Percentiles rank a stretch among this genome's conserved stretches.
These are phyloP conservation scores for Pleurotus ostreatus DNA, from an alignment of 768 basidiomycete species.

Conservation along the genomic window DNA sequence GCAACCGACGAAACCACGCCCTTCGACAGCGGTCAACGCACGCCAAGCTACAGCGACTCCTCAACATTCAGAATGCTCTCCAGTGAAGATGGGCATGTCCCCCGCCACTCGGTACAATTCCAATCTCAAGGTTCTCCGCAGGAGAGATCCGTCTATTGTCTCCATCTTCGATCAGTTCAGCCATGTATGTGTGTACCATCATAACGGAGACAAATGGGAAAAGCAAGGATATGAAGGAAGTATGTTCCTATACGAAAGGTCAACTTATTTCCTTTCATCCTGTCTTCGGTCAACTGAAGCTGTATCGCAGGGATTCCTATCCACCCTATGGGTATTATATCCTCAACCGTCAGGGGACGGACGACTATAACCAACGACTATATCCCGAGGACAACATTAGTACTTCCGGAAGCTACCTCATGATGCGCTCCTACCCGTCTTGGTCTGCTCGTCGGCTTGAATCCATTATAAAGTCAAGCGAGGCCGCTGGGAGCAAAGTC, in stretches of 20 bases:
- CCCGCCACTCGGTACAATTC: slow-evolving; percentile 62
- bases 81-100: slow-evolving; percentile 48
- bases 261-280: slow-evolving; percentile 18
- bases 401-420: slow-evolving; percentile 59
- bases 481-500: slow-evolving; percentile 21
- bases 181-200: slow-evolving; percentile 80
- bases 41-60: neutral
- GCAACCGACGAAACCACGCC: neutral
- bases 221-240: slow-evolving; percentile 84
- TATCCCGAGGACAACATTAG: slow-evolving; percentile 77
- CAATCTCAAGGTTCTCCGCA: slow-evolving; percentile 77
- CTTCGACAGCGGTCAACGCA: neutral
- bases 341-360: slow-evolving; percentile 75
- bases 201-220: slow-evolving; percentile 73
- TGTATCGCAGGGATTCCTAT: slow-evolving; percentile 54
- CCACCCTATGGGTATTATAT: slow-evolving; percentile 85
- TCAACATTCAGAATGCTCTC: neutral
- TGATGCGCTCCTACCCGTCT: slow-evolving; percentile 71
- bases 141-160: slow-evolving; percentile 74
- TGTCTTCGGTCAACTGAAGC: slow-evolving; percentile 10
- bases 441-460: slow-evolving; percentile 50
- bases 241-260: slow-evolving; percentile 89
- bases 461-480: slow-evolving; percentile 21
- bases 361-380: slow-evolving; percentile 71
- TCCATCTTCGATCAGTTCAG: slow-evolving; percentile 86